Evolutionary conservation across 345 rosid genomes (phyloP).

Genomic region (sweet orange (Citrus sinensis)): DVS_A1.0 CM039162.1:7937001-7937500

Average conservation of each 20-base stretch:
- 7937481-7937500: slow-evolving; percentile 15
- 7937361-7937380: not conserved
- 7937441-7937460: not conserved
- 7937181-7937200: not conserved
- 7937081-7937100: not conserved
- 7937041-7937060: slow-evolving; percentile 13
- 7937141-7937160: not conserved
- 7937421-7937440: not conserved
- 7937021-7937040: too few species aligned
- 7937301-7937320: not conserved
- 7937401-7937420: not conserved
- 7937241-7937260: not conserved
- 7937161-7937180: slow-evolving; percentile 5
- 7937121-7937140: not conserved
- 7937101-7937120: slow-evolving; percentile 6
- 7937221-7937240: not conserved
- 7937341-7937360: not conserved
- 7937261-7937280: not conserved
- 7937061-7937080: not conserved
- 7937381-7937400: not conserved
- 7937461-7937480: slow-evolving; percentile 4
- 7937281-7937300: not conserved
- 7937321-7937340: not conserved
- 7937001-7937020: not conserved
- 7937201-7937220: not conserved